These are phyloP conservation scores for Leptographium lundbergii DNA, from an alignment of 2,329 filamentous ascomycete species.

Conservation along the genomic window DNA sequence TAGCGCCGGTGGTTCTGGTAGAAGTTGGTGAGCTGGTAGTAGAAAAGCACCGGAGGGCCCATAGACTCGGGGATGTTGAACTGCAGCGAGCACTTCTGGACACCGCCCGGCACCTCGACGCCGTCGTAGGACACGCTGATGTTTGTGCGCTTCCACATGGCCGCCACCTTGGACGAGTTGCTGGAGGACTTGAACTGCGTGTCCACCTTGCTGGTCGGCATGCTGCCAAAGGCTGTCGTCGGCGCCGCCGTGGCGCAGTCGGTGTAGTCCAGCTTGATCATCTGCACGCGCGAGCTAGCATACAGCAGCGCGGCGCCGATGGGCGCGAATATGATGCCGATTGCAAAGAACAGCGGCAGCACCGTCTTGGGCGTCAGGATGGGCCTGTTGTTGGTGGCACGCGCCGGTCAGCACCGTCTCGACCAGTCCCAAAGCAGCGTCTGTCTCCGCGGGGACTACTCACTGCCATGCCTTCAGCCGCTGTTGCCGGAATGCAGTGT, in stretches of 20 bases:
- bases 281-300: constrained; percentile 77
- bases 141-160: constrained; percentile 28
- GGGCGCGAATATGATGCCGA: constrained; percentile 86
- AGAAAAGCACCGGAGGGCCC: constrained; percentile 73
- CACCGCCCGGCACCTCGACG: constrained; percentile 21
- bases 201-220: constrained; percentile 45
- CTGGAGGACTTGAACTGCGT: constrained; percentile 58
- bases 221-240: constrained; percentile 26
- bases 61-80: constrained; percentile 74
- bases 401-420: constrained; percentile 4
- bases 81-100: constrained; percentile 52
- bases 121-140: constrained; percentile 27
- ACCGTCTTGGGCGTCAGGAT: constrained; percentile 94
- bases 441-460: constrained; percentile 25
- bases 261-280: constrained; percentile 84
- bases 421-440: not conserved
- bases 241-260: constrained; percentile 52
- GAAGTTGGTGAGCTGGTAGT: constrained; percentile 94
- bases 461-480: constrained; percentile 98
- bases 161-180: constrained; percentile 18
- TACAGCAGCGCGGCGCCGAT: constrained; percentile 80
- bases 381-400: constrained; percentile 42
- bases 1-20: constrained; percentile 98
- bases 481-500: constrained; percentile 95
- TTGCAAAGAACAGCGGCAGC: constrained; percentile 76